Base-by-base conservation (phyloP, 441 rosid species). In the Codiaeum variegatum region DNA sequence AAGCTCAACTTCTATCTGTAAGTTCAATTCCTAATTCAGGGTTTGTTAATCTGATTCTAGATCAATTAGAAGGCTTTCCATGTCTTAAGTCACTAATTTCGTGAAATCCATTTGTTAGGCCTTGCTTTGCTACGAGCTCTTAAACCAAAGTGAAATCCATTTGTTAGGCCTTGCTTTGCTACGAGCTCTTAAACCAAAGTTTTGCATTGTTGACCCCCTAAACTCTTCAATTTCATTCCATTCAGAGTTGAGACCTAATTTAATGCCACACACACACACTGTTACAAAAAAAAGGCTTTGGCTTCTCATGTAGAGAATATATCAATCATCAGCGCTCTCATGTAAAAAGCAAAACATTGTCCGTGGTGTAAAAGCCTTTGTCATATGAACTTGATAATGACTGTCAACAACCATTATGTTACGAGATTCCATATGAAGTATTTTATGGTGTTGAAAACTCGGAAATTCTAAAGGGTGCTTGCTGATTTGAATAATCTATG, bases 1-100 rank as follows among this genome's bases (percentile, higher is more conserved):
- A 77, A 81, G 61, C 76, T 84, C 90, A 70, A 84, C 68, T 73
- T 71, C 82, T 75, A 78, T 74, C 59, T 63, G 94, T 85, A 82
- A 87, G 93, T 85, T 78, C 44, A 61, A 71, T 75, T 31, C 60
- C 70, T 60, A 31, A 40, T 23, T 52, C 72, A 47, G 70, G 40
- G 36, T 63, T 68, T 58, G 11, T 29, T 63, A 70, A 44, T 67
- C 32, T 76, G 68, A 55, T 47, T 29, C 23, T 56, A 10, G 55
- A 38, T 69, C 54, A 56, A 58, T 29, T 58, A 56, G 21, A 73
- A 40, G 18, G 59, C 67, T 19, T 62, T 42, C 61, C 52, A 72
- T 65, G 66, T 63, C 38, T 54, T 55, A 23, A 28, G 23, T 28
- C 47, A 12, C 52, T 52, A 6, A 52, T n/a, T 29, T 59, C 3